Evolutionary conservation across 2,329 filamentous ascomycete species (phyloP), one percentile per base, ranked within the genome.

Genomic region (Lachnellula arida): DNA sequence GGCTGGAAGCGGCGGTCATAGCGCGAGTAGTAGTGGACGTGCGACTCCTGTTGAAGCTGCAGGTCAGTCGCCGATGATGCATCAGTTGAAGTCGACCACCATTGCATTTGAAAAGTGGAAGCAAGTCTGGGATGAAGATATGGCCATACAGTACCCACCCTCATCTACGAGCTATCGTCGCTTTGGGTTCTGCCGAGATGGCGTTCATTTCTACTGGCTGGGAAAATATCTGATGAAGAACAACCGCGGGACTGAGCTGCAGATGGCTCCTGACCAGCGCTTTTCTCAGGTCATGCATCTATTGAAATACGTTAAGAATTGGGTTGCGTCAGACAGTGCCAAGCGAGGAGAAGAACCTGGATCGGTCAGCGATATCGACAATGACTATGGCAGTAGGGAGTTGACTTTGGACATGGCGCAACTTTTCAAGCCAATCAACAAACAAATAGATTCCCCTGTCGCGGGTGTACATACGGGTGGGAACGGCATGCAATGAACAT

Each of bases 191-290:
- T 89, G 83, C 53, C 75, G 86, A 49, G 87, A 90, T 63, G 86
- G 81, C 1, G 81, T 89, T 14, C 86, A 88, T 64, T 90, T 86
- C 68, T 90, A 86, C 73, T 90, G 84, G 78, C 76, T 90, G 43
- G 86, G 84, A 15, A 86, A 81, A 58, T 80, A 82, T 64, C 77
- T 89, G 65, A 72, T 89, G 53, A 81, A 84, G 67, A 81, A 81
- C 58, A 81, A 79, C 17, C 74, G 77, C 25, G 67, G 75, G 12
- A 71, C 75, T 32, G 80, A 86, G 61, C 76, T 82, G 66, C 75
- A 79, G 44, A 72, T 81, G 64, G 71, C 78, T 14, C 74, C 82
- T n/a, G 84, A 88, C 62, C 71, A 77, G 55, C 78, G 84, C 6
- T 82, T 87, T 59, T 73, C 74, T 51, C 81, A 84, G 61, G 77